phyloP scores from a whole-genome alignment of 1,284 basidiomycete genomes.

The Cutaneotrichosporon dermatis region DNA sequence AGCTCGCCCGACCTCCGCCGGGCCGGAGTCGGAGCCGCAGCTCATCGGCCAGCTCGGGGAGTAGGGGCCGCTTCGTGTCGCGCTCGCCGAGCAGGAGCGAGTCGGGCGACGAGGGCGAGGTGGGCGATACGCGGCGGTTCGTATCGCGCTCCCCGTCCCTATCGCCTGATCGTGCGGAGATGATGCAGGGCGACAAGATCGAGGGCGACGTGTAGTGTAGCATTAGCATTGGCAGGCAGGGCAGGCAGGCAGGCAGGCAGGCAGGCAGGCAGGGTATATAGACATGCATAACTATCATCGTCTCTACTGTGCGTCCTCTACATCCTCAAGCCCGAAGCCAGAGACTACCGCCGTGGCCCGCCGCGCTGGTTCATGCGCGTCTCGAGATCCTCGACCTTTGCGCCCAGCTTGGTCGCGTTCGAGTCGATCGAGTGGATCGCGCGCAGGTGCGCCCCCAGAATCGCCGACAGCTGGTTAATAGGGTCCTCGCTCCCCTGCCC shows the following conservation, averaged over 20 bases:
- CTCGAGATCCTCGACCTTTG: slow-evolving; percentile 75
- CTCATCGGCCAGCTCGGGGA: slow-evolving; percentile 8
- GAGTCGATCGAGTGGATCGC: slow-evolving; percentile 90
- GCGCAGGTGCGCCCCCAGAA: slow-evolving; percentile 88
- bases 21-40: slow-evolving; percentile 13
- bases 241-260: too few relatives aligned
- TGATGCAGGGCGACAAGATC: slow-evolving; percentile 25
- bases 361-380: slow-evolving; percentile 33
- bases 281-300: slow-evolving; percentile 1
- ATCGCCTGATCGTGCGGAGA: slow-evolving; percentile 42
- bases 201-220: slow-evolving; percentile 33
- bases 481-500: slow-evolving; percentile 65
- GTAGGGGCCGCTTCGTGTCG: slow-evolving; percentile 36
- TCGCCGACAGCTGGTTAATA: slow-evolving; percentile 85
- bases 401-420: slow-evolving; percentile 69
- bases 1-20: slow-evolving; percentile 28
- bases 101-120: slow-evolving; percentile 28
- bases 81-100: slow-evolving; percentile 42
- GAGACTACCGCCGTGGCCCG: background rate
- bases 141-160: slow-evolving; percentile 44
- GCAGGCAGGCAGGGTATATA: background rate
- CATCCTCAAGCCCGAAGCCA: too few relatives aligned
- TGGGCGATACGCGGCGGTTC: slow-evolving; percentile 40
- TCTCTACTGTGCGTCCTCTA: background rate
- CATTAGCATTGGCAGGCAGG: too few relatives aligned